These are phyloP conservation scores for Clavispora carvajalis DNA, from an alignment of 805 yeast genomes.

Conservation along the genomic window DNA sequence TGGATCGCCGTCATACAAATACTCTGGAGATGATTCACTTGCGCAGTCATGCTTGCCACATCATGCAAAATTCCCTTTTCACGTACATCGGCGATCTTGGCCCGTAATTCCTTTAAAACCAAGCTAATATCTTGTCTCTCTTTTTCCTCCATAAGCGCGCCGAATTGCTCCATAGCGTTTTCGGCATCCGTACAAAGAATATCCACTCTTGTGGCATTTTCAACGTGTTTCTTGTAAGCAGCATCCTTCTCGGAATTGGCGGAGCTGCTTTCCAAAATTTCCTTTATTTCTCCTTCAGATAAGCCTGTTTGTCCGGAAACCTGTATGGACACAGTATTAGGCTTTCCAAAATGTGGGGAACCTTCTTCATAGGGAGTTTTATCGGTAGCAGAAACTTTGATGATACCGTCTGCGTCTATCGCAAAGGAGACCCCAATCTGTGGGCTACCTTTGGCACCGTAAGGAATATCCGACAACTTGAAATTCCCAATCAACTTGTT, in stretches of 20 bases:
- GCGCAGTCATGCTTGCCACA: constrained; percentile 26
- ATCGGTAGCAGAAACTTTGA: constrained; percentile 54
- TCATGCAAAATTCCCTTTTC: constrained; percentile 26
- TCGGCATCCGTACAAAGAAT: constrained; percentile 84
- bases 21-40: constrained; percentile 35
- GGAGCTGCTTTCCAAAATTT: constrained; percentile 62
- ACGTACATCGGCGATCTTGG: constrained; percentile 31
- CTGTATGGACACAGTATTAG: constrained; percentile 47
- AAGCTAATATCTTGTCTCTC: constrained; percentile 36
- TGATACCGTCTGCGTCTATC: constrained; percentile 76
- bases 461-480: constrained; percentile 65
- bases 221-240: constrained; percentile 54
- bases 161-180: constrained; percentile 72
- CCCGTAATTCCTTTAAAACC: constrained; percentile 18
- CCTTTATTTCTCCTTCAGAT: constrained; percentile 61
- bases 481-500: constrained; percentile 75
- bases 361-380: constrained; percentile 39
- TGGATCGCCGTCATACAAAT: constrained; percentile 35
- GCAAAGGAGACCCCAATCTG: constrained; percentile 74
- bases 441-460: constrained; percentile 74
- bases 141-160: constrained; percentile 39
- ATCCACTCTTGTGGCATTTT: constrained; percentile 74
- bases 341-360: constrained; percentile 36
- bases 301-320: constrained; percentile 51
- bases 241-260: constrained; percentile 57